Evolutionary conservation across 2,329 filamentous ascomycete species (phyloP).

Genomic region (Ceratocystis smalleyi): DNA sequence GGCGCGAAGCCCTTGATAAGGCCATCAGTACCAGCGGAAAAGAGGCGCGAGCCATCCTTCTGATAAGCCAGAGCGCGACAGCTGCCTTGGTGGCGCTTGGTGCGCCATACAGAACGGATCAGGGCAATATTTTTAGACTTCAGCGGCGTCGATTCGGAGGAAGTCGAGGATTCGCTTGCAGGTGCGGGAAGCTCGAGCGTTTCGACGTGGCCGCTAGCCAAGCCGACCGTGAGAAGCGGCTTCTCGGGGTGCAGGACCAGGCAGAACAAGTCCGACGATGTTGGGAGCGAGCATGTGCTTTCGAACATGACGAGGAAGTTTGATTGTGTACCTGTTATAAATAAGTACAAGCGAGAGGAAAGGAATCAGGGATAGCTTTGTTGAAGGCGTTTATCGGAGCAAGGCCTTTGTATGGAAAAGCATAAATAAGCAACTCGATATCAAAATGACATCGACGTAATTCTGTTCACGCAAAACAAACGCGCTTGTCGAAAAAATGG

Average conservation of each 20-base stretch:
- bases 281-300: constrained; percentile 76
- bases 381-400: neutral
- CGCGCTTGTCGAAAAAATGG: neutral
- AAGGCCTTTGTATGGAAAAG: neutral
- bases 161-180: constrained; percentile 18
- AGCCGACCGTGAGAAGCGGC: constrained; percentile 71
- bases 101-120: constrained; percentile 75
- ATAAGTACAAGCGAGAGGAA: neutral
- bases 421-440: neutral
- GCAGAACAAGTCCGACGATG: constrained; percentile 73
- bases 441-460: neutral
- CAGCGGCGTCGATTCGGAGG: constrained; percentile 35
- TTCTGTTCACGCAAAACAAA: neutral
- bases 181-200: constrained; percentile 54
- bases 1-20: constrained; percentile 44
- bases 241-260: constrained; percentile 74
- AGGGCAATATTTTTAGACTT: constrained; percentile 43
- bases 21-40: constrained; percentile 47
- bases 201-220: constrained; percentile 73
- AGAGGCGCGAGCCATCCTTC: constrained; percentile 56
- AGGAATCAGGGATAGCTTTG: neutral
- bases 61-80: constrained; percentile 70
- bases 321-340: neutral
- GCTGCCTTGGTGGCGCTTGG: constrained; percentile 82
- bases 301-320: constrained; percentile 55